Percentiles rank a stretch among this genome's conserved stretches.
Evolutionary conservation across 164 flowering plant genomes (phyloP).

Genomic region (Warburgia ugandensis): DNA sequence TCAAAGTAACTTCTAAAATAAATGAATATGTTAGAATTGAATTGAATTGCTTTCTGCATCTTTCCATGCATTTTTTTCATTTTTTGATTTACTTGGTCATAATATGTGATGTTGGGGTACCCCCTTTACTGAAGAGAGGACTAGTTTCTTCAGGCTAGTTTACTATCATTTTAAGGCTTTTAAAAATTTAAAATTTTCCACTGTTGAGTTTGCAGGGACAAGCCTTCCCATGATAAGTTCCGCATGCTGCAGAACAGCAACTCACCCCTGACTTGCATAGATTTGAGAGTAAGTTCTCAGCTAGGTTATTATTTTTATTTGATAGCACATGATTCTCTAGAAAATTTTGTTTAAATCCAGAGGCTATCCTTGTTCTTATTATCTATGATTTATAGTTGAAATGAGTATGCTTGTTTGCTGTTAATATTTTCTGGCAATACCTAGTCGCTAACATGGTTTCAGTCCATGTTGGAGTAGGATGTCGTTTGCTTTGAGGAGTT

Average conservation of each 20-base stretch:
- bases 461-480: slow-evolving; percentile 47
- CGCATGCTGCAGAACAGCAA: slow-evolving; percentile 39
- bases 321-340: not conserved
- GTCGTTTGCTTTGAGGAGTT: slow-evolving; percentile 63
- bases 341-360: not conserved
- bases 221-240: slow-evolving; percentile 35
- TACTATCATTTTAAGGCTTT: not conserved
- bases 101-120: no score
- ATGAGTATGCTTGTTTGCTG: not conserved
- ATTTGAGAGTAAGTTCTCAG: slow-evolving; percentile 56
- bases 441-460: slow-evolving; percentile 15
- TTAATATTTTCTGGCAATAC: not conserved
- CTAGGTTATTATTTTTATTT: not conserved
- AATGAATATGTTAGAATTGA: not conserved
- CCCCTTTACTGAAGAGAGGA: no score
- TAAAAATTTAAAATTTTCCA: not conserved
- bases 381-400: no score
- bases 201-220: slow-evolving; percentile 44
- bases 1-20: not conserved
- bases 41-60: no score
- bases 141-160: no score
- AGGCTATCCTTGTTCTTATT: no score
- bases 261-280: slow-evolving; percentile 54
- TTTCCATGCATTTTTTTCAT: no score
- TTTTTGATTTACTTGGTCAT: no score